Evolutionary conservation across 441 rosid genomes (phyloP), one percentile per base, ranked within the genome.

Genomic region (Hura crepitans): DNA sequence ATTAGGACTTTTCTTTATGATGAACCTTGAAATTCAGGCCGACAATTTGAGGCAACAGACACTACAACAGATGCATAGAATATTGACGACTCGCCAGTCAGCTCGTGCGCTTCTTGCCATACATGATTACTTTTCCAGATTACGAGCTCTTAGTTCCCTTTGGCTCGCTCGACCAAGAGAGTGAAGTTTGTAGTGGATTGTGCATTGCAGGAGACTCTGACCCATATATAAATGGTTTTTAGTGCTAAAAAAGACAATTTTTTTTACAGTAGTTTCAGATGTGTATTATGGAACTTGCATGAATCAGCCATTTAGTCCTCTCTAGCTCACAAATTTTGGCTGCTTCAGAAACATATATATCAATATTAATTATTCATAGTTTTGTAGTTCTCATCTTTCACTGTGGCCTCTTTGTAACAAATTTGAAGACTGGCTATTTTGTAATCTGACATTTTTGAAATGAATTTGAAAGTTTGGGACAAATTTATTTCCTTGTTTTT

Each of bases 81-180:
- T 85, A 79, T 74, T 95, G 75, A 92, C 97, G 30, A 89, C 96
- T 11, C 82, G 97, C 15, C 99, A 95, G 76, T 89, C 95, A 2
- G 97, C 97, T 72, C 96, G 98, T 15, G 93, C 98, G 0, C 85
- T 92, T 51, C 95, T 95, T 11, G 97, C 96, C 8, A 87, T 95
- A 72, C 86, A 92, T 64, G 91, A 92, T 62, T 95, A 92, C 77
- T 89, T 90, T 71, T 86, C 87, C 51, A 80, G 98, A 53, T 79
- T 95, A 63, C 96, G 99, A 0, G 98, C 99, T 73, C 96, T 95
- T 74, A 95, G 99, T 81, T 90, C 98, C 37, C 87, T 92, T 22
- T 95, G 99, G 99, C 92, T 92, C 22, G 97, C 97, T 39, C 87
- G 97, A 47, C 97, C 99, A 46, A 79, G 87, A 77, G 97, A 95